Percentiles rank a stretch among this genome's conserved stretches.
phyloP scores from a whole-genome alignment of 441 rosid species.

The Omphalea diandra region DNA sequence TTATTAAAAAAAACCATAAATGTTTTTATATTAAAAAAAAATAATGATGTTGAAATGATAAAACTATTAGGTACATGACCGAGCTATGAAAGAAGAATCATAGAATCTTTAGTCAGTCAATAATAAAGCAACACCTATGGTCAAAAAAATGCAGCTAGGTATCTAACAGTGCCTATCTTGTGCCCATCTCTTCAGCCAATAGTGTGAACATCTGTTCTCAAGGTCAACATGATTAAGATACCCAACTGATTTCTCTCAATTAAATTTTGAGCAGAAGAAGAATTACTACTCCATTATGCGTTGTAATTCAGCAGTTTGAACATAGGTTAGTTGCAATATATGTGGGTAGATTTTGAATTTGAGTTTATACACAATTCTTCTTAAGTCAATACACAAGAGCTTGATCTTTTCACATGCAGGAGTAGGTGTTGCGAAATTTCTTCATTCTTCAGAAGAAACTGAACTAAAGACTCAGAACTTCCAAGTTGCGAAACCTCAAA shows the following conservation, averaged over 20 bases:
- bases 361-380: background rate
- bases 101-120: background rate
- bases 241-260: background rate
- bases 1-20: too few species aligned
- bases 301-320: background rate
- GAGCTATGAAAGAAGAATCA: too few species aligned
- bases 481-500: background rate
- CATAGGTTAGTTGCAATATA: background rate
- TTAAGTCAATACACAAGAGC: background rate
- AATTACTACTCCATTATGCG: background rate
- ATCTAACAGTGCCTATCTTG: too few species aligned
- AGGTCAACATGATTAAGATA: background rate
- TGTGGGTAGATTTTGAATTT: background rate
- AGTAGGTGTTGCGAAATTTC: too few species aligned
- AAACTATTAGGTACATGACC: too few species aligned
- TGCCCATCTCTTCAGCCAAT: background rate
- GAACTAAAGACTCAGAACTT: background rate
- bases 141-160: background rate
- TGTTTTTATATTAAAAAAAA: too few species aligned
- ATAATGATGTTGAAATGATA: too few species aligned
- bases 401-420: background rate
- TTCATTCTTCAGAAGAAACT: background rate
- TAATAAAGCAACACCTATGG: background rate
- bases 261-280: background rate
- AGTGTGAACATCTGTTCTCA: background rate